These are phyloP conservation scores for Termitomyces sp. DNA, from an alignment of 768 basidiomycete species.

Conservation along the genomic window DNA sequence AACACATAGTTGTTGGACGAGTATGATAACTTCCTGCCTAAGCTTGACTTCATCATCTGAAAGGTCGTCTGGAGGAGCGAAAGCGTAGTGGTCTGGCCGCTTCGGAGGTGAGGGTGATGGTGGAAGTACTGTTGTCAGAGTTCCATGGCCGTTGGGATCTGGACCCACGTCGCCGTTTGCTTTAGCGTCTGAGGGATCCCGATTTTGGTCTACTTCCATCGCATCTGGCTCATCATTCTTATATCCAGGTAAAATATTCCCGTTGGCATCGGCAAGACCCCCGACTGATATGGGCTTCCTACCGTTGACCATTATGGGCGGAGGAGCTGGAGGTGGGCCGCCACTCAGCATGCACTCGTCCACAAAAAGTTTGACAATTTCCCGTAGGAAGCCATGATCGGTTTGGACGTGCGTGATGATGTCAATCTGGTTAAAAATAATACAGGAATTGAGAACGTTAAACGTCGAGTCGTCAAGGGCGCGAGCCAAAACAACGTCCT, in stretches of 20 bases:
- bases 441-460: slow-evolving; percentile 93
- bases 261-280: slow-evolving; percentile 26
- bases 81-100: slow-evolving; percentile 38
- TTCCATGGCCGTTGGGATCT: slow-evolving; percentile 20
- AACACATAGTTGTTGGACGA: slow-evolving; percentile 87
- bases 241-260: slow-evolving; percentile 18
- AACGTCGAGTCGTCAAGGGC: slow-evolving; percentile 95
- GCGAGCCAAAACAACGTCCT: slow-evolving; percentile 95
- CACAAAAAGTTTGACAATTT: slow-evolving; percentile 74
- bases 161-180: slow-evolving; percentile 23
- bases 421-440: slow-evolving; percentile 99
- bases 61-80: slow-evolving; percentile 50
- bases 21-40: slow-evolving; percentile 74
- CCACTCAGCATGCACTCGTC: slow-evolving; percentile 60
- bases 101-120: slow-evolving; percentile 10
- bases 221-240: slow-evolving; percentile 22
- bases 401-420: slow-evolving; percentile 88
- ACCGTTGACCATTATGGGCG: slow-evolving; percentile 16
- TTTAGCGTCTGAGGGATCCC: slow-evolving; percentile 19
- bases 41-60: slow-evolving; percentile 49
- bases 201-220: slow-evolving; percentile 37
- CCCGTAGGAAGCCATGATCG: slow-evolving; percentile 68
- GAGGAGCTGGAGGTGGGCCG: slow-evolving; percentile 21
- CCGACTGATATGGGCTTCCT: slow-evolving; percentile 28
- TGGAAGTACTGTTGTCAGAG: not conserved